These are phyloP conservation scores for Chenopodium formosanum DNA, from an alignment of 148 eudicot genomes.

Conservation along the genomic window DNA sequence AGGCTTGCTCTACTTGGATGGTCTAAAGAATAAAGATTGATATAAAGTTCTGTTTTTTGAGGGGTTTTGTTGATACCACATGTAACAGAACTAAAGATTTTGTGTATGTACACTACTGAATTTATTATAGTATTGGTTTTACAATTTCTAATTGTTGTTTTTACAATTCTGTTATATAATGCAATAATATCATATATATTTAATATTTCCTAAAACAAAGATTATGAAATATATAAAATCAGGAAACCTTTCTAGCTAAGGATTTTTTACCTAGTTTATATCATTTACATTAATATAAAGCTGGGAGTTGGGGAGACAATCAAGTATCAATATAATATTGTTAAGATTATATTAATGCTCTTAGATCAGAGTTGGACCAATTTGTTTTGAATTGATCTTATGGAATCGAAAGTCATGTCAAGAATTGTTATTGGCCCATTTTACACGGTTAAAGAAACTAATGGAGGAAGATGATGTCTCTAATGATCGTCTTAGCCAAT, in stretches of 20 bases:
- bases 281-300: too few species aligned
- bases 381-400: conserved; percentile 47
- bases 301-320: too few species aligned
- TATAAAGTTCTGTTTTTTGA: background rate
- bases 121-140: too few species aligned
- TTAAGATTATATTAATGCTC: conserved; percentile 48
- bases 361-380: conserved; percentile 34
- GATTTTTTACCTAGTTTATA: too few species aligned
- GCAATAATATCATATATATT: too few species aligned
- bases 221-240: too few species aligned
- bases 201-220: too few species aligned
- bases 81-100: too few species aligned
- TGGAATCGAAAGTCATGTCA: conserved; percentile 52
- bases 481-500: conserved; percentile 42
- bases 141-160: too few species aligned
- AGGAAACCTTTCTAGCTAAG: too few species aligned
- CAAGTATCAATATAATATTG: too few species aligned
- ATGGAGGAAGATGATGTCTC: conserved; percentile 50
- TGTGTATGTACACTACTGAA: background rate
- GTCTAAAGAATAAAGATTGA: conserved; percentile 10
- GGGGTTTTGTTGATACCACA: background rate
- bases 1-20: conserved; percentile 12
- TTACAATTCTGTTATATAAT: too few species aligned
- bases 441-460: conserved; percentile 44
- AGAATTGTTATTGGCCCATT: conserved; percentile 47